Evolutionary conservation across 78 protist species (phyloP), one percentile per base, ranked within the genome.

Genomic region (Capsaspora owczarzaki): DNA sequence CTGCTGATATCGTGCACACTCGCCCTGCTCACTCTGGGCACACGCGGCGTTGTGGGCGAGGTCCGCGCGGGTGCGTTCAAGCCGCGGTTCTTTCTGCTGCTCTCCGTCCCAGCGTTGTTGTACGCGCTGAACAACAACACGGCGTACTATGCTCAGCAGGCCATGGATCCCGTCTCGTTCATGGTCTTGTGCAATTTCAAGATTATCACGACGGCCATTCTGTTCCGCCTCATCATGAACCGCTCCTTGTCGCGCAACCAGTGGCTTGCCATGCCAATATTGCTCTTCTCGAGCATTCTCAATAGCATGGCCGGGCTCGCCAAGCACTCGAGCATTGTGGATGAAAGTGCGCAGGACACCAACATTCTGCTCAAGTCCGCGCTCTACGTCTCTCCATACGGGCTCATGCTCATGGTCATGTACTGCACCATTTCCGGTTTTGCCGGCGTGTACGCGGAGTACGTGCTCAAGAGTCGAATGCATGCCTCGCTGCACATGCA

Each of bases 401-500:
- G 72, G n/a, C 23, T 25, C 41, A 14, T 29, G 1, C 72, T 63
- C 1, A 29, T 63, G 72, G 42, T 63, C n/a, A 6, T 63, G n/a
- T 63, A 63, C 41, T 63, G 72, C 72, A 41, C 33, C 72, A 63
- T 63, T 8, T 63, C 72, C 6, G 72, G 72, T 4, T 41, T 35
- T 1, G 72, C 72, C n/a, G 72, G 72, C 41, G 72, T 63, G 33
- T 35, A 35, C 72, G 5, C 72, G 20, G 72, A 63, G 41, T 1
- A 31, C n/a, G 41, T 63, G 10, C 72, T 63, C 72, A 63, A 63
- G 72, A n/a, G n/a, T n/a, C n/a, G n/a, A n/a, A n/a, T n/a, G n/a
- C n/a, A n/a, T n/a, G n/a, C 66, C 35, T 63, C 72, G 19, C 5
- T 63, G 19, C 72, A 63, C 41, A 25, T 25, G 72, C 72, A 63